phyloP scores from a whole-genome alignment of 1,139 yeast species.

The Saccharomyces hybrid region DNA sequence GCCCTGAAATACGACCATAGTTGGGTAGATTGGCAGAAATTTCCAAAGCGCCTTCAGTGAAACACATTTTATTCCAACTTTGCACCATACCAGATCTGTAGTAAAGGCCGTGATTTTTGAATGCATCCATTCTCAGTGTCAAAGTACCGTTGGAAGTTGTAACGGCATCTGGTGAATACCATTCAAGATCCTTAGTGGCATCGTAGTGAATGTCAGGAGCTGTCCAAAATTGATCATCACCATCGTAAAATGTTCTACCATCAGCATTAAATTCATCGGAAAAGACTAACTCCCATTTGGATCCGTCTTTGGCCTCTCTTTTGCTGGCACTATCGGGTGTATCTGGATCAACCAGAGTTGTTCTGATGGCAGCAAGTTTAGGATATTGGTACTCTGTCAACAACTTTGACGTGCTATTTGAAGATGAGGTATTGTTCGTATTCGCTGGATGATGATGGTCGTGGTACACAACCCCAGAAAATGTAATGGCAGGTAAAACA shows the following conservation, averaged over 20 bases:
- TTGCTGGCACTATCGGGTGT: slow-evolving; percentile 23
- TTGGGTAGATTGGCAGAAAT: slow-evolving; percentile 66
- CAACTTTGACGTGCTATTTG: too few species aligned
- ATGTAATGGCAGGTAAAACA: too few species aligned
- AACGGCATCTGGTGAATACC: slow-evolving; percentile 82
- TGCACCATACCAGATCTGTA: slow-evolving; percentile 83
- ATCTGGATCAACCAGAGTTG: slow-evolving; percentile 5
- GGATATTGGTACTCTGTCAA: too few species aligned
- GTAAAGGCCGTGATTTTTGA: slow-evolving; percentile 56
- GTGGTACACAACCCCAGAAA: too few species aligned
- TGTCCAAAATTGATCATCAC: slow-evolving; percentile 78
- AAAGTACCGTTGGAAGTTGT: slow-evolving; percentile 62
- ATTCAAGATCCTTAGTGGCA: slow-evolving; percentile 76
- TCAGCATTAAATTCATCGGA: slow-evolving; percentile 78
- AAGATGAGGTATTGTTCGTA: too few species aligned
- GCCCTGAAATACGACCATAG: slow-evolving; percentile 57
- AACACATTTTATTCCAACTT: slow-evolving; percentile 76
- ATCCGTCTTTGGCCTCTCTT: slow-evolving; percentile 44
- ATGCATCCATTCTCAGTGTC: slow-evolving; percentile 63
- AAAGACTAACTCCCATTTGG: slow-evolving; percentile 63
- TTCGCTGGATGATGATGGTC: too few species aligned
- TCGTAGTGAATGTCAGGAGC: slow-evolving; percentile 71
- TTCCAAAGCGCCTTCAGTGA: slow-evolving; percentile 67
- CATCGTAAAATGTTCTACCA: slow-evolving; percentile 75
- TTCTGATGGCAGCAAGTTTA: too few species aligned